Evolutionary conservation across 2,329 filamentous ascomycete species (phyloP).

Genomic region (Penicillium sp.): DNA sequence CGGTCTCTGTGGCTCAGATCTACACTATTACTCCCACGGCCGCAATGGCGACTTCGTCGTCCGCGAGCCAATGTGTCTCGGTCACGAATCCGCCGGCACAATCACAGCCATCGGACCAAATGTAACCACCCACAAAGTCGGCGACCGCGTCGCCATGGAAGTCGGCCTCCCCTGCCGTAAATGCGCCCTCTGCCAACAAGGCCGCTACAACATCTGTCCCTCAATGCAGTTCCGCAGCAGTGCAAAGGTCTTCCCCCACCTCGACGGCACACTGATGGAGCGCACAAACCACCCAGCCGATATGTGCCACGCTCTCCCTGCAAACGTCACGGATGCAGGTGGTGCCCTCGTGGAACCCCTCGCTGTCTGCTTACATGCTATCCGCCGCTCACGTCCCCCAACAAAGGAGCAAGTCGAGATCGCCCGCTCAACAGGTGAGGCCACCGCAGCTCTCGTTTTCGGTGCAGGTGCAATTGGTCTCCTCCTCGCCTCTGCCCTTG

Average conservation of each 20-base stretch:
- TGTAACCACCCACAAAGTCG: constrained; percentile 63
- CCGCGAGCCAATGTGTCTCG: constrained; percentile 77
- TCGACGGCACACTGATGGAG: constrained; percentile 65
- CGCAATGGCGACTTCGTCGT: constrained; percentile 85
- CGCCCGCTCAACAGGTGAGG: constrained; percentile 41
- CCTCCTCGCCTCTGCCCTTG: constrained; percentile 59
- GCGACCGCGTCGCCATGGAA: constrained; percentile 89
- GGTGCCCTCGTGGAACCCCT: constrained; percentile 63
- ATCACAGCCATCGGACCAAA: constrained; percentile 68
- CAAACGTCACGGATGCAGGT: constrained; percentile 53
- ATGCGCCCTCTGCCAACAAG: constrained; percentile 56
- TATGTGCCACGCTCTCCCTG: constrained; percentile 61
- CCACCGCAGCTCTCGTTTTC: constrained; percentile 56
- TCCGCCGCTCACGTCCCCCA: constrained; percentile 54
- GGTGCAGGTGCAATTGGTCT: constrained; percentile 63
- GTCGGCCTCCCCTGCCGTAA: constrained; percentile 80
- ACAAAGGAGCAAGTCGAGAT: constrained; percentile 35
- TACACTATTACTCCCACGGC: constrained; percentile 85
- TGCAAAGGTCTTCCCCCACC: constrained; percentile 61
- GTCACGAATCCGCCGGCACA: constrained; percentile 76
- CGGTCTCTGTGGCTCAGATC: constrained; percentile 70
- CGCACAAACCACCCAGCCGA: constrained; percentile 61
- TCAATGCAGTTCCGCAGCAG: constrained; percentile 59
- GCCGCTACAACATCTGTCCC: constrained; percentile 64
- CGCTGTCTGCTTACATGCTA: constrained; percentile 61